Evolutionary conservation across 768 basidiomycete species (phyloP).

Genomic region (Rhodotorula toruloides): DNA sequence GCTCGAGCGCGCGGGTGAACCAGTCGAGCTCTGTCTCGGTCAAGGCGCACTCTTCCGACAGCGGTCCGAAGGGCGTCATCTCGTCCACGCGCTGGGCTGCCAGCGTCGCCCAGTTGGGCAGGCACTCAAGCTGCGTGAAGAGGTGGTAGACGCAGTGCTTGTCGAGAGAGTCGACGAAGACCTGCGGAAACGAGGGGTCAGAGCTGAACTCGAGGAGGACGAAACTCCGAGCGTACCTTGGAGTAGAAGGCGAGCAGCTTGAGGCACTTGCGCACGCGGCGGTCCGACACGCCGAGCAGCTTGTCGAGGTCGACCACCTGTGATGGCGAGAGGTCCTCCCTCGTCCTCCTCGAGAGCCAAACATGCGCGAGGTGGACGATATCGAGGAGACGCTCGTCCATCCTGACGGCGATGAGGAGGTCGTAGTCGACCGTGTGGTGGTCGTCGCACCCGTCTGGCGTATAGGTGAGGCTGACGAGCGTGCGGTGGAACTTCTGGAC

Average conservation of each 20-base stretch:
- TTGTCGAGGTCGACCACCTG: slow-evolving; percentile 5
- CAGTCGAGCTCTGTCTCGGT: slow-evolving; percentile 35
- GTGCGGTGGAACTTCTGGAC: slow-evolving; percentile 17
- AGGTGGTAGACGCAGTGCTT: slow-evolving; percentile 38
- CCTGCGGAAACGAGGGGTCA: background rate
- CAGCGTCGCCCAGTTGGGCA: slow-evolving; percentile 26
- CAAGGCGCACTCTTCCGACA: slow-evolving; percentile 20
- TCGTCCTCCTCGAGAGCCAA: slow-evolving; percentile 5
- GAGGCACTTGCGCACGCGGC: slow-evolving; percentile 31
- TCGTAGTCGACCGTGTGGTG: slow-evolving; percentile 31
- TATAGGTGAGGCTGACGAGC: slow-evolving; percentile 13
- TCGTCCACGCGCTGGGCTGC: slow-evolving; percentile 26
- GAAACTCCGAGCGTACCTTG: background rate
- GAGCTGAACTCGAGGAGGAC: background rate
- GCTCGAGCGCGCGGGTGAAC: slow-evolving; percentile 31
- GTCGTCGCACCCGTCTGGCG: slow-evolving; percentile 4
- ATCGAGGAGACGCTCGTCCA: slow-evolving; percentile 35
- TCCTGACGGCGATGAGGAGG: slow-evolving; percentile 27
- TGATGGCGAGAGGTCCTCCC: slow-evolving; percentile 11
- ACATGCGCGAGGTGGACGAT: slow-evolving; percentile 33
- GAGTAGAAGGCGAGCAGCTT: slow-evolving; percentile 36
- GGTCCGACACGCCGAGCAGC: slow-evolving; percentile 15
- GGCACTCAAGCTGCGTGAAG: slow-evolving; percentile 31
- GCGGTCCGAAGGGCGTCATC: slow-evolving; percentile 23
- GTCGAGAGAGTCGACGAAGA: slow-evolving; percentile 36